Percentiles rank a stretch among this genome's conserved stretches.
phyloP scores from a whole-genome alignment of 2,329 filamentous ascomycete genomes.

The Paramyrothecium roridum region DNA sequence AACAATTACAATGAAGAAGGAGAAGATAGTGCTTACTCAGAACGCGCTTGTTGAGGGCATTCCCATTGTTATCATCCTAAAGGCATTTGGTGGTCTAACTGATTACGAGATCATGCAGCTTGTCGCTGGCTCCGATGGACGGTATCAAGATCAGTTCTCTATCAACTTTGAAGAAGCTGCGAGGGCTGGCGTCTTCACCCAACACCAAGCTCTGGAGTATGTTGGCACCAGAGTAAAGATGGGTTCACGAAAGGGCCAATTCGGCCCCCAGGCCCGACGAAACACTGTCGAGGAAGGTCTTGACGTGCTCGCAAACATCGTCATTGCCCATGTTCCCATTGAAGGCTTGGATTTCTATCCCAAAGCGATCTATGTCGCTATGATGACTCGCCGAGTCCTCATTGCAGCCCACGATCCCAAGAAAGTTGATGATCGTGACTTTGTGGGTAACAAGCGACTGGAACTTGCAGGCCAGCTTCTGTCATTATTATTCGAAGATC shows the following conservation, averaged over 20 bases:
- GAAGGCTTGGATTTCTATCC: conserved; percentile 89
- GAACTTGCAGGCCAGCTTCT: conserved; percentile 93
- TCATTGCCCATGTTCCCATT: conserved; percentile 93
- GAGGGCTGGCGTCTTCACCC: conserved; percentile 81
- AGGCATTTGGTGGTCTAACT: conserved; percentile 88
- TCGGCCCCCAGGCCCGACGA: conserved; percentile 56
- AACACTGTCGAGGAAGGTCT: conserved; percentile 89
- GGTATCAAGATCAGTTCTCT: conserved; percentile 91
- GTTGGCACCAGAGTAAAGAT: conserved; percentile 86
- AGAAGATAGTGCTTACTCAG: conserved; percentile 82
- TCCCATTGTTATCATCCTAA: conserved; percentile 91
- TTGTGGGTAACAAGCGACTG: conserved; percentile 94
- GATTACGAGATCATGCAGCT: conserved; percentile 94
- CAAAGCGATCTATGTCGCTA: conserved; percentile 94
- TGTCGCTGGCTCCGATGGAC: conserved; percentile 80
- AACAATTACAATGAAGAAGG: conserved; percentile 92
- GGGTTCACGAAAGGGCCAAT: conserved; percentile 63
- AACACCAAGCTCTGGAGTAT: conserved; percentile 93
- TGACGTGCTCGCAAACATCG: conserved; percentile 86
- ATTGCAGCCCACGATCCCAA: conserved; percentile 90
- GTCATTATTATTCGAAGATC: conserved; percentile 90
- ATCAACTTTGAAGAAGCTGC: conserved; percentile 93
- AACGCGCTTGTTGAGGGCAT: conserved; percentile 91
- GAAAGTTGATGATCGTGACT: conserved; percentile 93
- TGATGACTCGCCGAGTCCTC: conserved; percentile 94